Conservation (phyloP, 2,329 filamentous ascomycete genomes). For the Arthrocladium fulminans region DNA sequence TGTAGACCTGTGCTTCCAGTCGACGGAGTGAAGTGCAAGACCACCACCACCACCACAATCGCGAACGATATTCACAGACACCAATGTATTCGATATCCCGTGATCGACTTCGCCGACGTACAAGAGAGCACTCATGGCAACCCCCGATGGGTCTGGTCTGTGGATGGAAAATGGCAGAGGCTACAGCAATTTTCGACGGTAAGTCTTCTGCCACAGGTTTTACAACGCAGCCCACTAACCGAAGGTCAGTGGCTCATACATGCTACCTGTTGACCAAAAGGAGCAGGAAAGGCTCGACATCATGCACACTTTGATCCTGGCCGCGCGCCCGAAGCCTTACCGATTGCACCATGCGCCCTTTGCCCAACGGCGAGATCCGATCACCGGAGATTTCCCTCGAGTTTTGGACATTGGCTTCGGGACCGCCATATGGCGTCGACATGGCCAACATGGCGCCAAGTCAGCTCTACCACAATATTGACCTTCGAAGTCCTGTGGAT, state of each 20-base stretch:
- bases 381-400: constrained; percentile 26
- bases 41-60: background rate
- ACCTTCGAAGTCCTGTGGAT: constrained; percentile 61
- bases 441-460: constrained; percentile 49
- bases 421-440: constrained; percentile 65
- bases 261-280: constrained; percentile 67
- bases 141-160: background rate
- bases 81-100: constrained; percentile 5
- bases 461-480: constrained; percentile 63
- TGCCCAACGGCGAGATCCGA: constrained; percentile 14
- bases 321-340: constrained; percentile 46
- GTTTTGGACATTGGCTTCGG: constrained; percentile 68
- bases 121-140: constrained; percentile 3
- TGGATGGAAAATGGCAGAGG: constrained; percentile 13
- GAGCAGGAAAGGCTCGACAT: constrained; percentile 75
- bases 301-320: constrained; percentile 66
- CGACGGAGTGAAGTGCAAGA: background rate
- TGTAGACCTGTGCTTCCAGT: background rate
- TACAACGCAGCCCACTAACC: constrained; percentile 8
- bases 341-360: constrained; percentile 33
- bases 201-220: background rate
- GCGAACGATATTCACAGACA: background rate
- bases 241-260: constrained; percentile 50
- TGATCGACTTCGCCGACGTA: background rate
- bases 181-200: constrained; percentile 19